Percentiles rank a stretch among this genome's conserved stretches.
phyloP scores from a whole-genome alignment of 2,329 filamentous ascomycete species.

The Penicillium glabrum region DNA sequence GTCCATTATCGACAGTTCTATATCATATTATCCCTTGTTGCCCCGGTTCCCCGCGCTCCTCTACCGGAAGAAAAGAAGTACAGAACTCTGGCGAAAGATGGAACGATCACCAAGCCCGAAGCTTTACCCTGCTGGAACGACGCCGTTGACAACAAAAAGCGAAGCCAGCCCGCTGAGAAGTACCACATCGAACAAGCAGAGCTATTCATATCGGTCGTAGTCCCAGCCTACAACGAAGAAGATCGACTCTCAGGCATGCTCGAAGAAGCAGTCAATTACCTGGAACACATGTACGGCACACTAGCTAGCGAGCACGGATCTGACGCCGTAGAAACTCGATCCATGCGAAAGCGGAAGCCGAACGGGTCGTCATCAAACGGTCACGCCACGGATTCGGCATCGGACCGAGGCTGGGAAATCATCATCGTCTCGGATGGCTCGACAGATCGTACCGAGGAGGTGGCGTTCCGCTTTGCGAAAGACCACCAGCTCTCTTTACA shows the following conservation, averaged over 20 bases:
- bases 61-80: conserved; percentile 81
- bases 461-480: conserved; percentile 76
- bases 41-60: conserved; percentile 74
- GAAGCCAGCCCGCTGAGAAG: conserved; percentile 44
- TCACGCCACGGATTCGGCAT: conserved; percentile 30
- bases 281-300: conserved; percentile 73
- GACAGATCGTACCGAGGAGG: conserved; percentile 74
- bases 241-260: conserved; percentile 79
- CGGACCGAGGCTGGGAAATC: conserved; percentile 77
- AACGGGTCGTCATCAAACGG: conserved; percentile 34
- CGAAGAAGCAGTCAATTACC: conserved; percentile 83
- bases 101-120: conserved; percentile 54
- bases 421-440: conserved; percentile 89
- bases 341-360: conserved; percentile 23
- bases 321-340: conserved; percentile 9
- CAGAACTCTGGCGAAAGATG: conserved; percentile 69
- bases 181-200: conserved; percentile 68
- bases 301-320: conserved; percentile 35
- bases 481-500: conserved; percentile 59
- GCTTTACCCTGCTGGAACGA: conserved; percentile 86
- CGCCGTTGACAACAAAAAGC: conserved; percentile 64
- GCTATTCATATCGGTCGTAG: conserved; percentile 85
- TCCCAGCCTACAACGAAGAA: conserved; percentile 95
- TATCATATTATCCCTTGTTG: conserved; percentile 68
- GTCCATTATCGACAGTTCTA: conserved; percentile 54